Evolutionary conservation across 345 rosid species (phyloP), one percentile per base, ranked within the genome.

Genomic region (Psidium guajava): DNA sequence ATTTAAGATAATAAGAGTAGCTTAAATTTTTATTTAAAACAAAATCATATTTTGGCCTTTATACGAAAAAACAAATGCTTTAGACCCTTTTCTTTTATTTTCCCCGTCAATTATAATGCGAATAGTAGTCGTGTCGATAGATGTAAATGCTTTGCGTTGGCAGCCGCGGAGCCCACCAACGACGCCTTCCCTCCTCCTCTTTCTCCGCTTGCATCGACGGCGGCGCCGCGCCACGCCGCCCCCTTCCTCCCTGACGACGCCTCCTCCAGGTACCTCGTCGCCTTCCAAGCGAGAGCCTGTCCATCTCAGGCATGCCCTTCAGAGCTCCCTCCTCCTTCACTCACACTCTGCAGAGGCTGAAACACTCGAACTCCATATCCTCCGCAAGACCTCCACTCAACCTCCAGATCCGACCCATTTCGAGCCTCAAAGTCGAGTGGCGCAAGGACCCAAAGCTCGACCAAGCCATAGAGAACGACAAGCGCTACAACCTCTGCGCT

Each of bases 351-450:
- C 77, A 8, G 77, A 32, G 32, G 77, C 77, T 69, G 77, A 69
- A 36, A 52, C 54, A 1, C 18, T 15, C 54, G 6, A 15, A 20
- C 36, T n/a, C 36, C 8, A 3, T 28, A 4, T n/a, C 80, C 85
- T 58, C 57, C 73, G 59, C 53, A 27, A 83, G 9, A 13, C 53
- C 77, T 14, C 74, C 59, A 8, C 36, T 50, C 64, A 10, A 6
- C 51, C 85, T 32, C 54, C 91, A 88, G 47, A 84, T 27, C 56
- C 90, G 85, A 88, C 53, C 73, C 85, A 90, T 95, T 57, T 97
- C 98, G 61, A 96, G 96, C 90, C 94, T 95, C 85, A 95, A 92
- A 89, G 98, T 97, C 9, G 91, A 88, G 24, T 97, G 98, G 98
- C 90, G 92, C 58, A 97, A 93, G 85, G 98, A 97, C 89, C 88